Evolutionary conservation across 768 basidiomycete species (phyloP), one percentile per base, ranked within the genome.

Genomic region (Daedaleopsis sinensis): DNA sequence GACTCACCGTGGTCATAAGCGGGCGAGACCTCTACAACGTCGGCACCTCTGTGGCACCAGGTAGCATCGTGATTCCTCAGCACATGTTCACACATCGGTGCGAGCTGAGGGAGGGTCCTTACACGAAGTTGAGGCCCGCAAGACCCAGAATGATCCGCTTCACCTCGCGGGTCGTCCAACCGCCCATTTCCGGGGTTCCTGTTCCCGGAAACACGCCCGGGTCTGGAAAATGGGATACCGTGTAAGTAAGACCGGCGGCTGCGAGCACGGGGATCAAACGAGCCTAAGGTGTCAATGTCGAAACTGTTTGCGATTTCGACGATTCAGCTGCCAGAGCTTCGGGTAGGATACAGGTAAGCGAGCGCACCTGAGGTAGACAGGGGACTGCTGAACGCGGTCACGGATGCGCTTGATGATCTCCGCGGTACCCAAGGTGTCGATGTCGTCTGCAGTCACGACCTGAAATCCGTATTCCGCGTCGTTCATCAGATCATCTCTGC

Each of bases 251-350:
- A 32, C 27, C 27, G 27, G 27, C 27, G 27, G 27, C 27, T 32
- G 27, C 7, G 7, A 32, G 27, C 27, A 32, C 7, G 27, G 7
- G 7, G 27, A 32, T 7, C 27, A 32, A 7, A 59, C 79, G 38
- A 61, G 87, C 90, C 90, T 67, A 93, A 82, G 15, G 90, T 89
- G 73, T 94, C 92, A 27, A 93, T 94, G 71, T 93, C 92, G 52
- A 93, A 73, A 70, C 88, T 90, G 27, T 42, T 18, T 2, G 36
- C 48, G 36, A 39, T 1, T 32, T 27, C 21, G 5, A 7, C 39
- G 84, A 46, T 94, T n/a, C 27, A 32, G 27, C 27, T 32, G 27
- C 4, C 27, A 32, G 27, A 32, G 7, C 7, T 32, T 32, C 27
- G 7, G 27, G 27, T 32, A 32, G 27, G 3, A 7, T 7, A 32